Evolutionary conservation across 1,139 yeast species (phyloP), one percentile per base, ranked within the genome.

Genomic region (Pichia sp.): DNA sequence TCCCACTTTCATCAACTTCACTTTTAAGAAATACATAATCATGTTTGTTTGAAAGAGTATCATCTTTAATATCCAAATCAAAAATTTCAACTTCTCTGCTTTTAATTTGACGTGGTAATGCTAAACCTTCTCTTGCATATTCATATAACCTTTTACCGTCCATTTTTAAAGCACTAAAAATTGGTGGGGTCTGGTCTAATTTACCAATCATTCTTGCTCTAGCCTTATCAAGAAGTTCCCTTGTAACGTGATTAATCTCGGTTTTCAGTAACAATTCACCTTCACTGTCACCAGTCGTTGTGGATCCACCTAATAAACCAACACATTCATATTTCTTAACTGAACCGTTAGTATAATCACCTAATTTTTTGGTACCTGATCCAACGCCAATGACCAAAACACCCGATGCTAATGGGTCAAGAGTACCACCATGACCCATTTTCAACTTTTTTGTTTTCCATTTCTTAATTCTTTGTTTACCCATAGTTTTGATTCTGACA

Each of bases 381-480:
- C 97, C 97, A 30, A 94, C 78, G 4, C 98, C 99, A 51, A 94
- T 75, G 2, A 94, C 94, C 51, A 92, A 66, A 2, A 92, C 92
- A 7, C 99, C 99, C 33, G 89, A 81, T 0, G 99, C 99, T 49
- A 88, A 67, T 0, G 97, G 97, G 62, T 94, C 99, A 42, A 94
- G 72, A 0, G 99, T 92, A 6, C 99, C 99, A 7, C 98, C 99
- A 66, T 94, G 99, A 1, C 99, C 99, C 71, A 92, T 84, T 62
- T 94, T 92, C 33, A 90, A 79, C 59, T 81, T 81, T 69, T 60
- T 64, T 68, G 66, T 55, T 35, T 53, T 55, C 51, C 54, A 54
- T 45, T 53, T 60, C 18, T 46, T 50, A 44, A 54, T 54, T n/a
- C 56, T 52, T 42, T 55, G 53, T 41, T 55, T 58, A 5, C 56